A percentile compares a stretch with the other conserved stretches of the same genome.
phyloP scores from a whole-genome alignment of 2,329 filamentous ascomycete species.

The Colletotrichum tabaci region DNA sequence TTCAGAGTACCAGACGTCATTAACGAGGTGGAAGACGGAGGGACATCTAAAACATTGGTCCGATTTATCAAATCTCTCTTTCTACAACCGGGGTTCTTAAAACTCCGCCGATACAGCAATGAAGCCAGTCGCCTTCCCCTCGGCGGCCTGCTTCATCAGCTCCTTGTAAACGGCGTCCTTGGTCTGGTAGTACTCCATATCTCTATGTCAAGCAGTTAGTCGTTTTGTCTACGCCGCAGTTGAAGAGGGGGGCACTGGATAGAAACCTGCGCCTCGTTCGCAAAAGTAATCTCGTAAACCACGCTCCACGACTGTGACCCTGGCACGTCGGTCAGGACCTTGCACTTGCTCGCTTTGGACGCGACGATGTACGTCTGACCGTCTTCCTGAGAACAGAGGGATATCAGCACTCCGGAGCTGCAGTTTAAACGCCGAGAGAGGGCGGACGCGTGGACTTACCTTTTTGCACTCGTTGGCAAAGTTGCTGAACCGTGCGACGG shows the following conservation, averaged over 20 bases:
- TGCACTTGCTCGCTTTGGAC: conserved; percentile 39
- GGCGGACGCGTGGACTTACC: background rate
- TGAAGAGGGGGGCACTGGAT: too few relatives aligned
- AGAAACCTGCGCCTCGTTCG: conserved; percentile 19
- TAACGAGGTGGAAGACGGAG: background rate
- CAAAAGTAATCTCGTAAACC: conserved; percentile 37
- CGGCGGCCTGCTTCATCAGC: conserved; percentile 37
- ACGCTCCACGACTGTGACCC: conserved; percentile 36
- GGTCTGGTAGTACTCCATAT: conserved; percentile 40
- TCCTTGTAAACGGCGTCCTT: conserved; percentile 38
- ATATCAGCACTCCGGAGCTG: background rate
- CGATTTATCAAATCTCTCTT: background rate
- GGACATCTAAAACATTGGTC: background rate
- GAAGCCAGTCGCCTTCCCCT: conserved; percentile 37
- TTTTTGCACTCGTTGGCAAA: conserved; percentile 34
- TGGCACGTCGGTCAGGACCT: conserved; percentile 32
- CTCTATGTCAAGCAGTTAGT: background rate
- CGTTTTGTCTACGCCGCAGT: background rate
- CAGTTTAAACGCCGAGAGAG: background rate
- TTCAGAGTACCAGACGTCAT: background rate
- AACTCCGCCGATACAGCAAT: conserved; percentile 31
- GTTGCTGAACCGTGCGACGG: conserved; percentile 30
- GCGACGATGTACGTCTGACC: conserved; percentile 36
- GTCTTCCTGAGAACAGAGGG: conserved; percentile 9
- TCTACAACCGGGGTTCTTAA: background rate